Evolutionary conservation across 257 asterid genomes (phyloP), one percentile per base, ranked within the genome.

Genomic region (Rauvolfia tetraphylla): DNA sequence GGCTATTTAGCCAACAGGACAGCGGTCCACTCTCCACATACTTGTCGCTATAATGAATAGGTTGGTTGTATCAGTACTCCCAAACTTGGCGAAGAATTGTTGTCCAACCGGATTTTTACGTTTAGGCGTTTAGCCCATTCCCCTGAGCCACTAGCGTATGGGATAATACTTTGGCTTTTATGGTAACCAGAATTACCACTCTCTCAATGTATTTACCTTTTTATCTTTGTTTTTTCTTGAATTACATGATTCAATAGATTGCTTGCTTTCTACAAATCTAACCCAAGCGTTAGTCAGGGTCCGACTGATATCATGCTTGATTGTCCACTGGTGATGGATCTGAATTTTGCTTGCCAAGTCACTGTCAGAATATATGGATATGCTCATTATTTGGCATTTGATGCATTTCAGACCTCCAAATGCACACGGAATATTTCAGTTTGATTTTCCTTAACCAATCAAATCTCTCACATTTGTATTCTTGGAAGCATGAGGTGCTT

Each of bases 141-240:
- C 62, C 15, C 59, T 34, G 82, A 68, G 61, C 82, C 85, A 71
- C 79, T 71, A 34, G 34, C 57, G 39, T 68, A 39, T 72, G 62
- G 79, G 89, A 79, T 74, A 76, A 79, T 71, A 51, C 23, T 76
- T 83, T 57, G 79, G 83, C 54, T 15, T 78, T 22, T 44, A 33
- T 62, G 74, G 58, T 33, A 25, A 51, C 56, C 62, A 41, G 9
- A 68, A 58, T 58, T 68, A 44, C 66, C 66, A 10, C 17, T 72
- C 54, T 11, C 23, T 59, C 48, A 15, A 56, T n/a, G 4, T 77
- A 27, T 15, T 15, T 25, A 48, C 29, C 14, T 22, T 42, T 9
- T 46, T 31, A 39, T 51, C 23, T 51, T 18, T 14, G 23, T 69
- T 18, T 22, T 59, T 65, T 65, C 34, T 39, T 67, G 42, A 73